Percentiles rank a stretch among this genome's conserved stretches.
Conservation (phyloP, 805 yeast genomes). For the Candida jianshihensis region DNA sequence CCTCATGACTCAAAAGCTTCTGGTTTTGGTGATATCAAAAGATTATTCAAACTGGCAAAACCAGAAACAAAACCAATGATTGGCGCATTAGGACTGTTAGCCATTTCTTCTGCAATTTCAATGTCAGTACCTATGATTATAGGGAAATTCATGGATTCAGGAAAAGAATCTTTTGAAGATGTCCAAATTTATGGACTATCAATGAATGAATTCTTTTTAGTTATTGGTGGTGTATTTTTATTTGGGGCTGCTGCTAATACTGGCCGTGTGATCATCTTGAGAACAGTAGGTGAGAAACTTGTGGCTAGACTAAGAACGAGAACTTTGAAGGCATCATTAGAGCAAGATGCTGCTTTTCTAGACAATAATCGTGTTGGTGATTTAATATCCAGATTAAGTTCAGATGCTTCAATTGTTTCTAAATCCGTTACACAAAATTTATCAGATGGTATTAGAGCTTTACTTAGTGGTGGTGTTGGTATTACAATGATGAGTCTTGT, state of each 20-base stretch:
- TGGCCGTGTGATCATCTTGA: constrained; percentile 68
- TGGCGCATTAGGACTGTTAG: constrained; percentile 57
- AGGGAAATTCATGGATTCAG: constrained; percentile 75
- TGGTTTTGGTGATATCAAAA: constrained; percentile 27
- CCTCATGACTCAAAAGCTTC: constrained; percentile 29
- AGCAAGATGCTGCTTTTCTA: constrained; percentile 84
- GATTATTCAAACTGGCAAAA: constrained; percentile 49
- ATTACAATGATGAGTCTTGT: constrained; percentile 87
- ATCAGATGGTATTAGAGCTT: constrained; percentile 85
- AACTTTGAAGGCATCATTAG: constrained; percentile 66
- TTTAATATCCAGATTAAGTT: constrained; percentile 77
- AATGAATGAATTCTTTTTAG: constrained; percentile 54
- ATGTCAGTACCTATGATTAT: constrained; percentile 78
- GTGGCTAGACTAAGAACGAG: constrained; percentile 79
- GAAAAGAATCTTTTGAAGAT: constrained; percentile 22
- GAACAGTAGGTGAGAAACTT: constrained; percentile 78
- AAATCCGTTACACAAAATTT: constrained; percentile 82
- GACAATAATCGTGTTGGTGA: constrained; percentile 91
- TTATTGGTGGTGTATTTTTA: constrained; percentile 54
- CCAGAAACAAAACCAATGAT: constrained; percentile 49
- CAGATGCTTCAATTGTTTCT: constrained; percentile 84
- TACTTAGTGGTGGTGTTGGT: constrained; percentile 80
- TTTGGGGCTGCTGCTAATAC: constrained; percentile 75
- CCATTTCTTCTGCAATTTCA: constrained; percentile 68
- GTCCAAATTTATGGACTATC: constrained; percentile 51